Conservation (phyloP, 2,329 filamentous ascomycete species). For the Calonectria pseudoreteaudii region DNA sequence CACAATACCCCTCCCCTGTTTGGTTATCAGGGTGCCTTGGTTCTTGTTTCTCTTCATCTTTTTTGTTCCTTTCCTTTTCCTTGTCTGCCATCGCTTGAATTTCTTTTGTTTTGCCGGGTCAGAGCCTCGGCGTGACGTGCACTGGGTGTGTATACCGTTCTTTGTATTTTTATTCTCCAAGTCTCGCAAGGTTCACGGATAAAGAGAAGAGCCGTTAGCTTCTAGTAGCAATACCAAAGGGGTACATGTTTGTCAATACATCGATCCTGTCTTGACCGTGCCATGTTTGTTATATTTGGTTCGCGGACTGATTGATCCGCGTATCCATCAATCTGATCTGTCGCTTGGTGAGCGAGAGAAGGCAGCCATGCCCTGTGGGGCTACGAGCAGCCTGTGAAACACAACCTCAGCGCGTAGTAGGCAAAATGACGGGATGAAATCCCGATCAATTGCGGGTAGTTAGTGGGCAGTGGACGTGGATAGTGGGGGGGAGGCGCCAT, state of each 20-base stretch:
- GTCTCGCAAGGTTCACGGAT: constrained; percentile 14
- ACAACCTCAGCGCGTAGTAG: neutral
- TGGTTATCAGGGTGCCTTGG: constrained; percentile 9
- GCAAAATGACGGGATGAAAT: neutral
- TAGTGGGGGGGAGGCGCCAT: neutral
- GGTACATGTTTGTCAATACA: neutral
- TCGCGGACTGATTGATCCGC: neutral
- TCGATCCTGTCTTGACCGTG: neutral
- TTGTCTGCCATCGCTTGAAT: neutral
- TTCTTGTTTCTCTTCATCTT: neutral
- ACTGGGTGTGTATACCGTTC: constrained; percentile 13
- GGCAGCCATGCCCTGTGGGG: neutral
- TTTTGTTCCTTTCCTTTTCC: neutral
- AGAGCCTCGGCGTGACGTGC: constrained; percentile 1
- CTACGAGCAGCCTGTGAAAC: neutral
- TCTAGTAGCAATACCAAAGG: neutral
- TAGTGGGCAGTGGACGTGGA: neutral
- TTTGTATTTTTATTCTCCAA: constrained; percentile 11
- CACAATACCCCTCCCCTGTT: constrained; percentile 27
- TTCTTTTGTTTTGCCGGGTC: constrained; percentile 7
- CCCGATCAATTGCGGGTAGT: constrained; percentile 2
- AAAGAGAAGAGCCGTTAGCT: neutral
- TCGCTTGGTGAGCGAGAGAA: neutral
- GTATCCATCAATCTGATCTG: neutral
- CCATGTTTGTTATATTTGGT: neutral